A percentile compares a stretch with the other conserved stretches of the same genome.
phyloP scores from a whole-genome alignment of 2,329 filamentous ascomycete genomes.

The Penicillium sp. region DNA sequence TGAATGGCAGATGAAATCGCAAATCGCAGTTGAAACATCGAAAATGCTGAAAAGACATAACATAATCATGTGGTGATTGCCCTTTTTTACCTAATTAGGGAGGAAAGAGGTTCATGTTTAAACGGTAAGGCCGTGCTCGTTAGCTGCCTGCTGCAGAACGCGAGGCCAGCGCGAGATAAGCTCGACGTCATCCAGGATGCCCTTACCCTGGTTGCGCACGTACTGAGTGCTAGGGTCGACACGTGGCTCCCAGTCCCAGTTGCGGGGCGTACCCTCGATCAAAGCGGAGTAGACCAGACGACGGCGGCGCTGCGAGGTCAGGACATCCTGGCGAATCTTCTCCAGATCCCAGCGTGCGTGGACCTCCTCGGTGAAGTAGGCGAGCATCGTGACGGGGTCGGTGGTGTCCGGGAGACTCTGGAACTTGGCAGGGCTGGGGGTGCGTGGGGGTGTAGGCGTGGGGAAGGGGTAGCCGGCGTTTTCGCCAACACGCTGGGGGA shows the following conservation, averaged over 20 bases:
- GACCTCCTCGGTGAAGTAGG: constrained; percentile 73
- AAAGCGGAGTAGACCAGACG: constrained; percentile 78
- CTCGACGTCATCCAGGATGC: constrained; percentile 43
- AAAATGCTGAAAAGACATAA: not conserved
- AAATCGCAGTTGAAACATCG: not conserved
- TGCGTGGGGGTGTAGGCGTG: constrained; percentile 40
- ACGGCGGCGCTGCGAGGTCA: constrained; percentile 75
- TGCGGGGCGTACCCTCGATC: constrained; percentile 70
- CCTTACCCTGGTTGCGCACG: constrained; percentile 62
- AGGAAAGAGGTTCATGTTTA: not conserved
- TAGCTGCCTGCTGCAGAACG: constrained; percentile 35
- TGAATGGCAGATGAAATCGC: not conserved
- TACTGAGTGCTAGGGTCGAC: constrained; percentile 59
- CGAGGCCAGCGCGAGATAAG: constrained; percentile 44
- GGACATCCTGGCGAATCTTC: constrained; percentile 70
- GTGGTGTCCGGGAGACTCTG: constrained; percentile 32
- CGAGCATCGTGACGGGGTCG: constrained; percentile 50
- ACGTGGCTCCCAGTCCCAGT: constrained; percentile 82
- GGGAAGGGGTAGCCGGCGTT: constrained; percentile 28
- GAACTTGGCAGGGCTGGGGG: constrained; percentile 39
- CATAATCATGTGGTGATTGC: not conserved
- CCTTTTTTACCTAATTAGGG: not conserved
- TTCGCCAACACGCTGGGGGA: constrained; percentile 21
- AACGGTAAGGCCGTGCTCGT: constrained; percentile 5
- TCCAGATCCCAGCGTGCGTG: constrained; percentile 77